Conservation (phyloP, 805 yeast species). For the Saccharomyces cerevisiae region DNA sequence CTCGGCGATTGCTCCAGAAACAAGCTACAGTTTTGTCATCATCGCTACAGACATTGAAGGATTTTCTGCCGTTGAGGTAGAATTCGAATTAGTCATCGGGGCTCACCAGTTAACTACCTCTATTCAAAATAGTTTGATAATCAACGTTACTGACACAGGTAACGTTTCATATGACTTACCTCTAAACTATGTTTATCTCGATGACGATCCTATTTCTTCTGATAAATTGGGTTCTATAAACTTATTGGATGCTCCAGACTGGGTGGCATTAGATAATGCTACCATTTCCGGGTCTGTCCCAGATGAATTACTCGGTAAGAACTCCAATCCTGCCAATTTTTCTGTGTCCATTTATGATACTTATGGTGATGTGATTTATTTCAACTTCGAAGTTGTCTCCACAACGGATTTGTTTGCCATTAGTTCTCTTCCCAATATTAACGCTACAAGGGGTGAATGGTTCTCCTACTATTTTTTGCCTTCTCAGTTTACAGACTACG, state of each 20-base stretch:
- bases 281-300: constrained; percentile 54
- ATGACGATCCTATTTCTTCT: constrained; percentile 41
- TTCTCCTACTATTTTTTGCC: constrained; percentile 49
- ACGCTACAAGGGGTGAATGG: constrained; percentile 58
- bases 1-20: constrained; percentile 82
- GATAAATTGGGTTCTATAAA: constrained; percentile 48
- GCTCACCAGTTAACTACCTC: constrained; percentile 76
- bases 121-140: constrained; percentile 43
- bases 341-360: constrained; percentile 50
- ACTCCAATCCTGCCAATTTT: constrained; percentile 27
- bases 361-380: constrained; percentile 50
- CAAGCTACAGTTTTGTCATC: constrained; percentile 56
- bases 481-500: constrained; percentile 48
- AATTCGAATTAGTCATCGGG: constrained; percentile 72
- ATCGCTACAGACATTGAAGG: constrained; percentile 76
- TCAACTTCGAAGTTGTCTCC: constrained; percentile 51
- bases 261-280: constrained; percentile 42
- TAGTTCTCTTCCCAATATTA: constrained; percentile 43
- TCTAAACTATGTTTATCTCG: constrained; percentile 52
- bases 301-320: constrained; percentile 22
- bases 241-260: constrained; percentile 48
- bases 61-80: constrained; percentile 58
- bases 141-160: constrained; percentile 63
- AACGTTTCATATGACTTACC: constrained; percentile 53
- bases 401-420: constrained; percentile 49